Percentiles rank a stretch among this genome's conserved stretches.
Evolutionary conservation across 768 basidiomycete species (phyloP).

Genomic region (Porphyrellus cyaneotinctus): DNA sequence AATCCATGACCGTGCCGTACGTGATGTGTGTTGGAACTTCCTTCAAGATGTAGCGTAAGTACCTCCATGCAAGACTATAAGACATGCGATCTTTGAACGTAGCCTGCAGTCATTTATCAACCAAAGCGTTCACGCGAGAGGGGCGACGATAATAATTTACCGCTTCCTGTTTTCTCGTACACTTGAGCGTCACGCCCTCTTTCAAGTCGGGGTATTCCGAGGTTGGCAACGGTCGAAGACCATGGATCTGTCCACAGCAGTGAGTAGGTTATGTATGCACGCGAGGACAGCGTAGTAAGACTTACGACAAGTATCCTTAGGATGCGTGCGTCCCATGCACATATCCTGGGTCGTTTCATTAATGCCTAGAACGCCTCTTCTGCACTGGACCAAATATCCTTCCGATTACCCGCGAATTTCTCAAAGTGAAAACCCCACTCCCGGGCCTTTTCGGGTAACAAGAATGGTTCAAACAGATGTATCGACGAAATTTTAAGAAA

Average conservation of each 20-base stretch:
- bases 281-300: background rate
- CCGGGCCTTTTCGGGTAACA: background rate
- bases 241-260: background rate
- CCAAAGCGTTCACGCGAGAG: background rate
- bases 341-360: background rate
- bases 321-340: constrained; percentile 7
- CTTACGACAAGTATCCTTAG: constrained; percentile 1
- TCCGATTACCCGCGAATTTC: background rate
- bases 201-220: background rate
- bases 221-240: constrained; percentile 4
- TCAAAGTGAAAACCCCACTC: background rate
- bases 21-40: background rate
- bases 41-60: background rate
- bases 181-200: constrained; percentile 4
- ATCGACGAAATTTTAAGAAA: constrained; percentile 4
- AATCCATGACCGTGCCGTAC: background rate
- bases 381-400: background rate
- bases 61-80: background rate
- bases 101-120: background rate
- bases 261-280: background rate
- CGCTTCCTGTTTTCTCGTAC: background rate
- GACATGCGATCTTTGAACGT: background rate
- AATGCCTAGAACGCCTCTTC: background rate
- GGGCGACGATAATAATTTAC: background rate
- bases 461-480: constrained; percentile 1